A percentile compares a stretch with the other conserved stretches of the same genome.
phyloP scores from a whole-genome alignment of 441 rosid genomes.

The Gossypium aridum region DNA sequence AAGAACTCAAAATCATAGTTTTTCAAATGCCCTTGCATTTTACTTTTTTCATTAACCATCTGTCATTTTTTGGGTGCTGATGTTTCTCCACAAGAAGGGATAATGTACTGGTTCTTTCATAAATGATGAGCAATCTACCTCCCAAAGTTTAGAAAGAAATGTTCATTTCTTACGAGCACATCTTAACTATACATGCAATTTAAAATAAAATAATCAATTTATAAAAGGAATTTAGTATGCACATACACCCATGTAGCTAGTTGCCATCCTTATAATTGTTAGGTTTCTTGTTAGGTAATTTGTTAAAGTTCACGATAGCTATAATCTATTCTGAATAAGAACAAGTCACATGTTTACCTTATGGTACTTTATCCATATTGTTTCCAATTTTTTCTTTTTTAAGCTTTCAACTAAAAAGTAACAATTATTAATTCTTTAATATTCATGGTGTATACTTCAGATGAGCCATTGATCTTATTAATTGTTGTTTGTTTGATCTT shows the following conservation, averaged over 20 bases:
- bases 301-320: not conserved
- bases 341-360: not conserved
- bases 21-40: not conserved
- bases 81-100: not conserved
- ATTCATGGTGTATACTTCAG: not conserved
- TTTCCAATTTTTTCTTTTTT: not conserved
- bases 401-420: not conserved
- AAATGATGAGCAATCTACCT: not conserved
- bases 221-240: not conserved
- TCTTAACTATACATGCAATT: not conserved
- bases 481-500: not conserved
- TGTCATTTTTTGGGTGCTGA: not conserved
- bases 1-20: slow-evolving; percentile 1
- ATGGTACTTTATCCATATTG: not conserved
- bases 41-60: not conserved
- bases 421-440: not conserved
- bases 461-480: not conserved
- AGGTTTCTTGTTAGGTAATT: not conserved
- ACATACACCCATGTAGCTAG: not conserved
- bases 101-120: not conserved
- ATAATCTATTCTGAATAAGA: not conserved
- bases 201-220: not conserved
- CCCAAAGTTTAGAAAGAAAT: not conserved
- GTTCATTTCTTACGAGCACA: not conserved
- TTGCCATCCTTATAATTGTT: not conserved